These are phyloP conservation scores for Cavenderia fasciculata DNA, from an alignment of 78 protist genomes.

Conservation along the genomic window DNA sequence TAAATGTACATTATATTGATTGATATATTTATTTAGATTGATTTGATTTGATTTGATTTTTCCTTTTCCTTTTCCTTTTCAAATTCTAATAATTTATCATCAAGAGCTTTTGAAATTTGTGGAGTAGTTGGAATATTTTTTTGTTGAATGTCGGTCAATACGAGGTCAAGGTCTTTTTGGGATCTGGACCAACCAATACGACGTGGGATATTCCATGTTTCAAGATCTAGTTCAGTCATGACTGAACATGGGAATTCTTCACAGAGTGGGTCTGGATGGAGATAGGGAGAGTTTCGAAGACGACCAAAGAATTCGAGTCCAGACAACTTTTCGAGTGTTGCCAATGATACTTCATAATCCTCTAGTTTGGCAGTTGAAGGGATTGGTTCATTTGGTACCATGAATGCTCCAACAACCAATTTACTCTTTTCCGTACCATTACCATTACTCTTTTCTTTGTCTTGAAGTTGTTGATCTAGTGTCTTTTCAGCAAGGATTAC, in stretches of 20 bases:
- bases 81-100: neutral
- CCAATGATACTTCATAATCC: conserved; percentile 46
- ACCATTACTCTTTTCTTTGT: neutral
- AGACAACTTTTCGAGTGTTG: conserved; percentile 1
- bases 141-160: neutral
- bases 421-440: neutral
- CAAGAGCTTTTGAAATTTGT: neutral
- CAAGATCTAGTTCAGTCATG: conserved; percentile 30
- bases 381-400: conserved; percentile 57
- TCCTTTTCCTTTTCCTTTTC: too few species aligned
- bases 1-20: too few species aligned
- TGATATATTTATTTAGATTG: too few species aligned
- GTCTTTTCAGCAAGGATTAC: conserved; percentile 22
- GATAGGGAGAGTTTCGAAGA: neutral
- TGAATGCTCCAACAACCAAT: conserved; percentile 5
- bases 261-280: conserved; percentile 29
- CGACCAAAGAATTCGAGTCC: conserved; percentile 43
- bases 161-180: neutral
- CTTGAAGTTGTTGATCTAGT: too few species aligned
- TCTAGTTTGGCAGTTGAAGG: neutral
- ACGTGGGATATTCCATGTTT: conserved; percentile 15
- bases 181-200: neutral
- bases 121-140: neutral
- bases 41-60: too few species aligned
- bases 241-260: conserved; percentile 9